Conservation (phyloP, 192 early-diverging fungal species). For the Powellomyces hirtus region DNA sequence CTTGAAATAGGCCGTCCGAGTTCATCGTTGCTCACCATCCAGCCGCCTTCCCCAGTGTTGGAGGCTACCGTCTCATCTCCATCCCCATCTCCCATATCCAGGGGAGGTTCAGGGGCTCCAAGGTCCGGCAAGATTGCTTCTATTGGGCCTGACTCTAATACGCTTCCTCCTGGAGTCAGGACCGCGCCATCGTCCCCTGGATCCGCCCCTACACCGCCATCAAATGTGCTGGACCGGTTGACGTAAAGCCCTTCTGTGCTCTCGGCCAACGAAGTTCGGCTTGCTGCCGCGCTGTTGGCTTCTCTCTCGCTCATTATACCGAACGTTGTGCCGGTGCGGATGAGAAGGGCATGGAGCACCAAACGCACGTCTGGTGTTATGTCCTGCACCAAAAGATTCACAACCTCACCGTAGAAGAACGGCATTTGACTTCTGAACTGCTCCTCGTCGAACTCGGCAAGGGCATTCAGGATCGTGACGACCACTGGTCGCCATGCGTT, state of each 20-base stretch:
- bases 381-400: constrained; percentile 66
- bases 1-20: no score
- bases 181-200: not conserved
- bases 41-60: constrained; percentile 1
- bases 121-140: constrained; percentile 15
- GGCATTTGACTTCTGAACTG: constrained; percentile 62
- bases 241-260: not conserved
- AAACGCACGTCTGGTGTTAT: constrained; percentile 59
- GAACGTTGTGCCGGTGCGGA: constrained; percentile 35
- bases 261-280: constrained; percentile 6
- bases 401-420: constrained; percentile 60
- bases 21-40: constrained; percentile 16
- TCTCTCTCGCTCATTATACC: constrained; percentile 30
- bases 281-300: constrained; percentile 18
- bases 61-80: not conserved
- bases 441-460: constrained; percentile 66
- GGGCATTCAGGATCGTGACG: constrained; percentile 64
- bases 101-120: constrained; percentile 5
- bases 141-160: constrained; percentile 10
- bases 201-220: not conserved
- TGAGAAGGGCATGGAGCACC: constrained; percentile 41
- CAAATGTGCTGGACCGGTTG: not conserved
- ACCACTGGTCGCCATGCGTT: constrained; percentile 77
- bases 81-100: constrained; percentile 10
- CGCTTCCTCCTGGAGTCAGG: not conserved